phyloP scores from a whole-genome alignment of 306 rosid species.

The Alnus glutinosa region DNA sequence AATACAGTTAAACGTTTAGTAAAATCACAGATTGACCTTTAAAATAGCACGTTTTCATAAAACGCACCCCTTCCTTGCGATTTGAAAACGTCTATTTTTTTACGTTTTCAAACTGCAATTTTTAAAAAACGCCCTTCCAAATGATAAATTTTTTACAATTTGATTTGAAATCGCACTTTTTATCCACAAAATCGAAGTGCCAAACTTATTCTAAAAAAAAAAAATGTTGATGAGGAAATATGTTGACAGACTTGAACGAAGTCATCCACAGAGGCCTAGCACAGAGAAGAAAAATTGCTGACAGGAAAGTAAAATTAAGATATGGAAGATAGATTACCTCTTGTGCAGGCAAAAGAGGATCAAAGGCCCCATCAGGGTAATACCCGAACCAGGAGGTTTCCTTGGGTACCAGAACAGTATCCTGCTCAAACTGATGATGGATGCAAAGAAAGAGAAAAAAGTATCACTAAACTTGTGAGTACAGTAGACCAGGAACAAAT shows the following conservation, averaged over 20 bases:
- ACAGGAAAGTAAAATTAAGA: conserved; percentile 11
- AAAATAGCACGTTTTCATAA: no score
- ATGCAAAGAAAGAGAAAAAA: conserved; percentile 5
- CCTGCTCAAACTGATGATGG: conserved; percentile 58
- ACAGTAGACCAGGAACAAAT: conserved; percentile 7
- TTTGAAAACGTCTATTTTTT: no score
- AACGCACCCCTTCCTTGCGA: no score
- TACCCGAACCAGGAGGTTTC: conserved; percentile 82
- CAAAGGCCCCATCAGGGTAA: conserved; percentile 58
- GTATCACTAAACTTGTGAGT: conserved; percentile 11
- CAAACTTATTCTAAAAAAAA: neutral
- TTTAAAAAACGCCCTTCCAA: no score
- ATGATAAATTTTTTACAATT: no score
- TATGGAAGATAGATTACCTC: conserved; percentile 46
- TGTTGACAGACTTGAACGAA: neutral
- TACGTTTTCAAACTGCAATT: no score
- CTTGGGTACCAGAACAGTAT: conserved; percentile 57
- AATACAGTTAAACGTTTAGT: no score
- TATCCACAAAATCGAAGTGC: no score
- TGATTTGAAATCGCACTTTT: no score
- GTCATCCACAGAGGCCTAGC: conserved; percentile 2
- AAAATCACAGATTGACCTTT: no score
- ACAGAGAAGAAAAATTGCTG: neutral
- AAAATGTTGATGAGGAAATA: neutral
- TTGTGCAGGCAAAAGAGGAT: conserved; percentile 52